Evolutionary conservation across 2,329 filamentous ascomycete genomes (phyloP), one percentile per base, ranked within the genome.

Genomic region (Paracoccidioides brasiliensis): DNA sequence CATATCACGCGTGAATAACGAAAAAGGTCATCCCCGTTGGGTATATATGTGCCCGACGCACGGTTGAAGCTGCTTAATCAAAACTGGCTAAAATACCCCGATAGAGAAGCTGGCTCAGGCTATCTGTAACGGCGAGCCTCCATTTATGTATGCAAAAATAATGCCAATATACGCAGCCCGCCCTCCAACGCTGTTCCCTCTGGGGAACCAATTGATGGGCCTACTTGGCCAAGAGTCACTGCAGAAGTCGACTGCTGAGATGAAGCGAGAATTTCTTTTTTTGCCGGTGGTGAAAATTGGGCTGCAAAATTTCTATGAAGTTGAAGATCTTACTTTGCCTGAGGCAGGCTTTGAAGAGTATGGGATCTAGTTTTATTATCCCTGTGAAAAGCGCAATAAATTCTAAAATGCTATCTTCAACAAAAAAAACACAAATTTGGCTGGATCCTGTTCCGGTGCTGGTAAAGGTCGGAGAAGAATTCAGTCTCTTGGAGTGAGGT

Each of bases 1-100:
- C 40, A 14, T 53, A 38, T 33, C 49, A 40, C 30, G 14, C 49
- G 49, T 52, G 49, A 51, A 51, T 41, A 41, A 41, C 32, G 48
- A 51, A 51, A 51, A 51, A 5, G 48, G 48, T 33, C 49, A 52
- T 52, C 32, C 32, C 32, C 49, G n/a, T 22, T 46, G 33, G 49
- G 33, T 38, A 38, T 40, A 51, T 51, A 51, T 33, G 9, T 14
- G 8, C 38, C 6, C 10, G 38, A 40, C 38, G 38, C 38, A 40
- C 38, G 6, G 38, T 40, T 40, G 38, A 40, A 40, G 7, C 38
- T 40, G 38, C 38, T 40, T 40, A 40, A 40, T 40, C 38, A 40
- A 40, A 10, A 40, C 38, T 6, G 10, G 38, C 38, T 40, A 40
- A 9, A 4, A 40, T 40, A 12, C 38, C 12, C 38, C 38, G 6